Conservation (phyloP, 441 rosid genomes). For the Omphalea diandra region DNA sequence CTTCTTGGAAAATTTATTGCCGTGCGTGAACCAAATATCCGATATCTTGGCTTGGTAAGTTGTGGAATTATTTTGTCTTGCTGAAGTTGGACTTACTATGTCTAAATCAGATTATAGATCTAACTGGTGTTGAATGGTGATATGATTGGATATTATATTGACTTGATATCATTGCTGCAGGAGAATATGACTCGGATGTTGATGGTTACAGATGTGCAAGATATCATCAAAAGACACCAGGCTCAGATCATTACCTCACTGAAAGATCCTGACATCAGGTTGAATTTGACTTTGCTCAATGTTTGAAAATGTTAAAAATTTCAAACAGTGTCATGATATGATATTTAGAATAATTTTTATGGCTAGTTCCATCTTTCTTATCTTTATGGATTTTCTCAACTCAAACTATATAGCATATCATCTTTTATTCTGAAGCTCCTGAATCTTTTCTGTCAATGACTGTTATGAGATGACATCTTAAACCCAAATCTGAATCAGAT, state of each 20-base stretch:
- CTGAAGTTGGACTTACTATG: too few species aligned
- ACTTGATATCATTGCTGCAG: slow-evolving; percentile 41
- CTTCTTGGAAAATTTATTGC: slow-evolving; percentile 98
- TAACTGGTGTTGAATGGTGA: too few species aligned
- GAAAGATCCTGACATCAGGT: slow-evolving; percentile 99
- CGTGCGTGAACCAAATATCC: slow-evolving; percentile 97
- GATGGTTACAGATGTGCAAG: slow-evolving; percentile 98
- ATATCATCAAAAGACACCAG: slow-evolving; percentile 94
- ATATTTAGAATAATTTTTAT: neutral
- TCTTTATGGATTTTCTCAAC: too few species aligned
- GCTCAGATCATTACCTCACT: slow-evolving; percentile 96
- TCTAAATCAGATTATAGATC: too few species aligned
- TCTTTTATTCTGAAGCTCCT: slow-evolving; percentile 7
- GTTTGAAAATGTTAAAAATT: slow-evolving; percentile 11
- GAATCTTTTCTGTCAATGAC: neutral
- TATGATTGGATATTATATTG: slow-evolving; percentile 19
- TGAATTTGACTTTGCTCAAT: slow-evolving; percentile 22
- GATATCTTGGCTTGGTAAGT: slow-evolving; percentile 98
- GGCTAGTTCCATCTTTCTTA: too few species aligned
- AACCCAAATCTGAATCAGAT: slow-evolving; percentile 3
- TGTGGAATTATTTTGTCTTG: slow-evolving; percentile 25
- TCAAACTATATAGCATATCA: too few species aligned
- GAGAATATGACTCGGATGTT: slow-evolving; percentile 99
- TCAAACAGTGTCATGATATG: slow-evolving; percentile 18
- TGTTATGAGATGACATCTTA: neutral